Evolutionary conservation across 495 filamentous ascomycete species (phyloP), one percentile per base, ranked within the genome.

Genomic region (Podospora didyma): DNA sequence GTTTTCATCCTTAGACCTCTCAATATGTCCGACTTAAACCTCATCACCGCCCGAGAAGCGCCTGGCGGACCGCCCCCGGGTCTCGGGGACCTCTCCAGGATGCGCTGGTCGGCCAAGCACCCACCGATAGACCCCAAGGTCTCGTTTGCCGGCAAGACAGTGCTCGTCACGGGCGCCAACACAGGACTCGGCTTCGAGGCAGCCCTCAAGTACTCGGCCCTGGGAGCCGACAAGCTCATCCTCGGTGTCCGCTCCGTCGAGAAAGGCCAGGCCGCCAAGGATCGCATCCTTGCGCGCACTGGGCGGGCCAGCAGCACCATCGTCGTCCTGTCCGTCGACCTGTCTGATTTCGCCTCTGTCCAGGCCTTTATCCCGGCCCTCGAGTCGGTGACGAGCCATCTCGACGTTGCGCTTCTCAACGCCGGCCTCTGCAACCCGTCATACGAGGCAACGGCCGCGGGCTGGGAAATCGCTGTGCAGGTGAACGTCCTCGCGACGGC

Each of bases 151-250:
- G 61, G 61, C 46, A 62, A 81, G 55, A 82, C 75, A 2, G 67
- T 79, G 48, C 72, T 84, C 39, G 69, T 84, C n/a, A 79, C 81
- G 0, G 81, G 81, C n/a, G 65, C 75, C 44, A 83, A 82, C 56
- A 66, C 67, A 11, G 80, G 81, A 14, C 62, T 82, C 1, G 79
- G 79, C 11, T 65, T 72, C n/a, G 77, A 79, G 60, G 69, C 76
- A 6, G 70, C 74, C 12, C 69, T 68, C n/a, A 73, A 80, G 46
- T 45, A 60, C 48, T 46, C 50, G 23, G 54, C 24, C 44, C 58
- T 60, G 6, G 46, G 37, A 2, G 10, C 50, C 16, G 35, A 23
- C 23, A 57, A 37, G 23, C 48, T 60, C 2, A 52, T 60, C 21
- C 31, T 57, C 12, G 58, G 44, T 42, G 53, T 60, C n/a, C 53